Conservation (phyloP, 495 filamentous ascomycete genomes). For the Aspergillus kassunensis region DNA sequence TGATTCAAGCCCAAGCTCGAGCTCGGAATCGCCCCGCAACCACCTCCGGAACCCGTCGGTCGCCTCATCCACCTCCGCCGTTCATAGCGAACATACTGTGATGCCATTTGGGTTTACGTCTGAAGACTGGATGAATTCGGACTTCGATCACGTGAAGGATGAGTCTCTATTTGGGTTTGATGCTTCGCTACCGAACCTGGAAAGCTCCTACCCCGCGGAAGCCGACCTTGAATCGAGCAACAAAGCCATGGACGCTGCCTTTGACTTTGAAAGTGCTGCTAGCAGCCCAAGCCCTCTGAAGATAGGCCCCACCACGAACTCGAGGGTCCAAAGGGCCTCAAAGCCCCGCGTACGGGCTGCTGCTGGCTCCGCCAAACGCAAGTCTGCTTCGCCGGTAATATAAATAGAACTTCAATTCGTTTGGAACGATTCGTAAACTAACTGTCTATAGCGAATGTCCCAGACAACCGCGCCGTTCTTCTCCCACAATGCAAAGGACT, state of each 20-base stretch:
- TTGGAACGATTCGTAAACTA: too few relatives aligned
- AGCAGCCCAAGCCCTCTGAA: constrained; percentile 59
- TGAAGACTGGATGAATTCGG: constrained; percentile 43
- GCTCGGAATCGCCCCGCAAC: constrained; percentile 41
- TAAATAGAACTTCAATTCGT: neutral
- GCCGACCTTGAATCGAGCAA: constrained; percentile 53
- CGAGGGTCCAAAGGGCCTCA: constrained; percentile 20
- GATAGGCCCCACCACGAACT: constrained; percentile 25
- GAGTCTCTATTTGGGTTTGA: constrained; percentile 40
- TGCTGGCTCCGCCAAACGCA: constrained; percentile 15
- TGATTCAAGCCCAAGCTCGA: constrained; percentile 42
- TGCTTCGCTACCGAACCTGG: constrained; percentile 31
- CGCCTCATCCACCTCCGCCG: constrained; percentile 38
- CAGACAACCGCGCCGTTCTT: constrained; percentile 30
- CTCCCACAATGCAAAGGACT: constrained; percentile 39
- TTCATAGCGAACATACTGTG: constrained; percentile 38
- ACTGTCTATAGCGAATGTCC: constrained; percentile 18
- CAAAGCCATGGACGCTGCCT: constrained; percentile 59
- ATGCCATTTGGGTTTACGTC: constrained; percentile 31
- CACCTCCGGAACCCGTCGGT: constrained; percentile 38
- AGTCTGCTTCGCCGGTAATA: constrained; percentile 33
- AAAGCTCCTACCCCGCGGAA: constrained; percentile 29
- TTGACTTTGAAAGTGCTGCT: constrained; percentile 67
- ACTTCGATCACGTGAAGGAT: constrained; percentile 36
- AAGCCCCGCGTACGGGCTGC: constrained; percentile 30